Conservation (phyloP, 495 filamentous ascomycete species). For the Lasiosphaeriaceae sp. region DNA sequence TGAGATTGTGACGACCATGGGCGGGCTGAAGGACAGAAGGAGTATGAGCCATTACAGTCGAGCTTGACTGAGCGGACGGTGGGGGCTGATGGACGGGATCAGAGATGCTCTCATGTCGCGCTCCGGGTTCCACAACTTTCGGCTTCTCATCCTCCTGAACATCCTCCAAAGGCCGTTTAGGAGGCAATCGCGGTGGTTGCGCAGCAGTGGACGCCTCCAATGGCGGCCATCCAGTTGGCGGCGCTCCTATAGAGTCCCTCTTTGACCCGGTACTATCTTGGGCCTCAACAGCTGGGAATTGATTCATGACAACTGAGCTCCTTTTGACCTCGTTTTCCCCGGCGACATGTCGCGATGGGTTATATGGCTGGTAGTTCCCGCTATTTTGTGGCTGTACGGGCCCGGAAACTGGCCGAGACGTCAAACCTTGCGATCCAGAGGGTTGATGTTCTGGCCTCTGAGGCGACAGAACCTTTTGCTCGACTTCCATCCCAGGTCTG, state of each 20-base stretch:
- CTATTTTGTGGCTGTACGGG: not conserved
- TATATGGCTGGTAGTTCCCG: conserved; percentile 29
- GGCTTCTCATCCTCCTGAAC: conserved; percentile 1
- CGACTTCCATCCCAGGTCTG: not conserved
- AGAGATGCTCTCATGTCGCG: conserved; percentile 4
- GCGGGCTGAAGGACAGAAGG: conserved; percentile 38
- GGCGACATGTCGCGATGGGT: conserved; percentile 16
- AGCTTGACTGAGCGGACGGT: not conserved
- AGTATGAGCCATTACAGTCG: conserved; percentile 14
- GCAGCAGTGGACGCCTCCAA: conserved; percentile 12
- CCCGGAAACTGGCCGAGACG: conserved; percentile 1
- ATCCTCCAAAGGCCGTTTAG: conserved; percentile 8
- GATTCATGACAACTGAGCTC: conserved; percentile 12
- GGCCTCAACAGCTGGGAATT: conserved; percentile 8
- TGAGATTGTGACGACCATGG: conserved; percentile 17
- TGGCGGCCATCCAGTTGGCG: conserved; percentile 1
- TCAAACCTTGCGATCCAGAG: conserved; percentile 11
- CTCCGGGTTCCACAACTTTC: conserved; percentile 6
- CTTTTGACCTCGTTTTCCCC: conserved; percentile 12
- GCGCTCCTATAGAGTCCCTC: conserved; percentile 6
- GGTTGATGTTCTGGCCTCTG: not conserved
- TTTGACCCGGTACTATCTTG: conserved; percentile 6
- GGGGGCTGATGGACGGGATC: not conserved
- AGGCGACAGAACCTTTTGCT: conserved; percentile 9
- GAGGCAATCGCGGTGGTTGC: conserved; percentile 9